Conservation (phyloP, 495 filamentous ascomycete genomes). For the Penicillium pancosmium region DNA sequence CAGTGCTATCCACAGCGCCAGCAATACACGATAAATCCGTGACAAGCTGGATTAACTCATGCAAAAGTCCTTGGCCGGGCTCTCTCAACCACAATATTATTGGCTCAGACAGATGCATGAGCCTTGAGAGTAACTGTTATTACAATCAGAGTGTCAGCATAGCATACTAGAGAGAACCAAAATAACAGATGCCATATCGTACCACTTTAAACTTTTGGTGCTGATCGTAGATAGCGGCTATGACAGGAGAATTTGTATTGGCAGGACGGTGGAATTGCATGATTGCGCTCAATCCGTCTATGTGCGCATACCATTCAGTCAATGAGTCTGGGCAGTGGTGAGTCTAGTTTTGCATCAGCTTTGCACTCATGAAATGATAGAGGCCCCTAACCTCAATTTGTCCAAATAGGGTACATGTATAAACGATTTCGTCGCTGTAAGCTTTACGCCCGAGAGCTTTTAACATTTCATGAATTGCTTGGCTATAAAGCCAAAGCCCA, state of each 20-base stretch:
- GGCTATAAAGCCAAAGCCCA: too few species aligned
- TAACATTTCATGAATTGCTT: too few species aligned
- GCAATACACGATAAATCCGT: slow-evolving; percentile 6
- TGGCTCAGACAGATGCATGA: slow-evolving; percentile 8
- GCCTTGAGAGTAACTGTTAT: slow-evolving; percentile 5
- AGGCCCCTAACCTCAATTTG: too few species aligned
- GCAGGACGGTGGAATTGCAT: background rate
- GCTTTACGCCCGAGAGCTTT: too few species aligned
- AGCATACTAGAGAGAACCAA: background rate
- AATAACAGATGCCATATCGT: background rate
- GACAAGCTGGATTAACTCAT: slow-evolving; percentile 2
- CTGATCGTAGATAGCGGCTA: background rate
- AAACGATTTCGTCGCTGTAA: too few species aligned
- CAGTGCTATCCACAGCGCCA: background rate
- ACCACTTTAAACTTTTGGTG: slow-evolving; percentile 11
- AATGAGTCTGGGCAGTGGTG: too few species aligned
- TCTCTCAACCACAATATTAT: slow-evolving; percentile 4
- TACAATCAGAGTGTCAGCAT: background rate
- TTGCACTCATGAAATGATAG: too few species aligned
- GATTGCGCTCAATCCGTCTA: slow-evolving; percentile 7
- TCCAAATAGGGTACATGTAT: too few species aligned
- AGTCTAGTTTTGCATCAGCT: too few species aligned
- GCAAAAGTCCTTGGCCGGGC: slow-evolving; percentile 3
- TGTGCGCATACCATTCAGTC: too few species aligned
- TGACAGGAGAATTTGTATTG: background rate